Evolutionary conservation across 1,284 basidiomycete species (phyloP), one percentile per base, ranked within the genome.

Genomic region (Meira nashicola): DNA sequence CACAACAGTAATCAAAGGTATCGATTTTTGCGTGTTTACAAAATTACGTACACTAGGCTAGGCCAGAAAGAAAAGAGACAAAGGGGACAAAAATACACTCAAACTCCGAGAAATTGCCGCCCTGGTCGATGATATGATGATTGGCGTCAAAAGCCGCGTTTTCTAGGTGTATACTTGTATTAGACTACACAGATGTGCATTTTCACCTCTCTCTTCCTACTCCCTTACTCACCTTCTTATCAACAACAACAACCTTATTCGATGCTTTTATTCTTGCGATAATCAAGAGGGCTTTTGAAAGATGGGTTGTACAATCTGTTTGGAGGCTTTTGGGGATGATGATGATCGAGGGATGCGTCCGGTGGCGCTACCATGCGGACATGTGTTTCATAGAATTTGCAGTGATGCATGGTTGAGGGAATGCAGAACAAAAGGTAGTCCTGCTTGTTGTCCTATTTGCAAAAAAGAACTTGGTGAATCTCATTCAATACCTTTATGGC

Each of bases 251-350:
- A 43, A 15, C 40, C 14, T 5, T 11, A 5, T 15, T 43, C 40
- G 11, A 43, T 19, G 15, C 40, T 15, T 43, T 43, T 15, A 3
- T 43, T 43, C 19, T 43, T 11, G 28, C 28, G 8, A 33, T 33
- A 33, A 8, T 33, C 28, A 33, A 33, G 4, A 33, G 28, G 28
- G 8, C 28, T 33, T 33, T 33, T 14, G 15, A 14, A 50, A 15
- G n/a, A 57, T 57, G 55, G 55, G 55, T 15, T 57, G 55, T 51
- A 51, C 40, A 15, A 57, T 57, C 55, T 57, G 55, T 37, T 46
- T 57, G 14, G 55, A 57, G 14, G 17, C 8, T 5, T 57, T 21
- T 48, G 28, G 25, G 37, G 55, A 57, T 7, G 55, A 57, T 19
- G 39, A 57, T n/a, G 43, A 57, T 14, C 23, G 37, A 33, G 50